Percentiles rank a stretch among this genome's conserved stretches.
Evolutionary conservation across 805 yeast species (phyloP).

Genomic region (Yamadazyma paraphyllophila): DNA sequence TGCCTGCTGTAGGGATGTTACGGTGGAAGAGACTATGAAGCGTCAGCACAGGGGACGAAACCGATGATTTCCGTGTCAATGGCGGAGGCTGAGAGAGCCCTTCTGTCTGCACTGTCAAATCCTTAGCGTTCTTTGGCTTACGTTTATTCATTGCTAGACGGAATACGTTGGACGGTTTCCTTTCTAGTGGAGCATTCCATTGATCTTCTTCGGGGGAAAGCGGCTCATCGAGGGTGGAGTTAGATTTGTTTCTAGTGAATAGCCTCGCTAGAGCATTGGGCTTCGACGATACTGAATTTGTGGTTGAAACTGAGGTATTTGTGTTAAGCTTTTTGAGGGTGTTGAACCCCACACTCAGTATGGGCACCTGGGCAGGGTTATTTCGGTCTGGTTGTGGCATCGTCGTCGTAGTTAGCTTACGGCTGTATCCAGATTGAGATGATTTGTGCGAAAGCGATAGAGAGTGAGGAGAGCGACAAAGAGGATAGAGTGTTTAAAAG

Average conservation of each 20-base stretch:
- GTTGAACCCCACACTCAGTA: constrained; percentile 31
- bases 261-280: constrained; percentile 29
- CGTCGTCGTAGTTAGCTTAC: neutral
- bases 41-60: constrained; percentile 31
- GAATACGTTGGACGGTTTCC: constrained; percentile 13
- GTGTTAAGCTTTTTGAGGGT: constrained; percentile 31
- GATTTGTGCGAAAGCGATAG: neutral
- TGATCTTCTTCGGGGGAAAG: constrained; percentile 4
- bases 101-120: constrained; percentile 30
- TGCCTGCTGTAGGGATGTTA: constrained; percentile 13
- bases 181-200: constrained; percentile 7
- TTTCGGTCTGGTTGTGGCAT: neutral
- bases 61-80: constrained; percentile 20
- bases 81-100: constrained; percentile 9
- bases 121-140: constrained; percentile 15
- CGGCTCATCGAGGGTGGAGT: constrained; percentile 14
- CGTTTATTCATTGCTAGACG: constrained; percentile 9
- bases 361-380: constrained; percentile 16
- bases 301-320: constrained; percentile 24
- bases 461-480: too few species aligned
- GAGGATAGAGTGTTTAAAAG: too few species aligned
- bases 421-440: neutral
- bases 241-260: constrained; percentile 29
- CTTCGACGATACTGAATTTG: constrained; percentile 22
- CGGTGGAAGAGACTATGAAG: constrained; percentile 35